Evolutionary conservation across 139 green algal genomes (phyloP), one percentile per base, ranked within the genome.

Genomic region (Prasinococcaceae sp.): DNA sequence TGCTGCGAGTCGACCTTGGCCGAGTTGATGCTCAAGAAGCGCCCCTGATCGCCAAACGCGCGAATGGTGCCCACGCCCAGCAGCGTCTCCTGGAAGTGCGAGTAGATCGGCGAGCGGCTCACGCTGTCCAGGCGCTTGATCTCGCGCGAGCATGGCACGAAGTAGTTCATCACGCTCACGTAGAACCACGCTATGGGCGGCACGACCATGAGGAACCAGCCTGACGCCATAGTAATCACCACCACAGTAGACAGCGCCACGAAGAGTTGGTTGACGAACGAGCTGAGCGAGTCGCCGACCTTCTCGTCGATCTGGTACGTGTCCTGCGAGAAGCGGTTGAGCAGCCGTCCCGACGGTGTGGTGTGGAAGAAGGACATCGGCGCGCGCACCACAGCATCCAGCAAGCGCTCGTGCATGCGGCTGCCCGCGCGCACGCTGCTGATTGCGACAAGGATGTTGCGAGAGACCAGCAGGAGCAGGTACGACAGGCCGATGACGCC

Each of bases 291-390:
- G 12, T 9, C 26, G 14, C 50, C 52, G 19, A 60, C 6, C 20
- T 38, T 49, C 25, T 67, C 35, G 35, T 79, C 71, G 8, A 79
- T 33, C 9, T 56, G 35, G 24, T 77, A 59, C 5, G 65, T 79
- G 50, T 79, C 71, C 2, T 57, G 53, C 17, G 52, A 48, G 48
- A 68, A 64, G 16, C 65, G 44, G 41, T 73, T 68, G 29, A 68
- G 53, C 14, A 73, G 20, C 10, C 65, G 45, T 10, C 65, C 65
- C 1, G 50, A 20, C 23, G 57, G 55, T 14, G 81, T 88, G 33
- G 80, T 88, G 76, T 93, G 77, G 49, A 93, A 93, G 66, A 92
- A 93, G 22, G 58, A 30, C 58, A 88, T 78, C 36, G 78, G 81
- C 50, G 79, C 62, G 27, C 47, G 50, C 68, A 88, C 58, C 1